Evolutionary conservation across 1,284 basidiomycete genomes (phyloP).

Genomic region (Ustilago lituana): DNA sequence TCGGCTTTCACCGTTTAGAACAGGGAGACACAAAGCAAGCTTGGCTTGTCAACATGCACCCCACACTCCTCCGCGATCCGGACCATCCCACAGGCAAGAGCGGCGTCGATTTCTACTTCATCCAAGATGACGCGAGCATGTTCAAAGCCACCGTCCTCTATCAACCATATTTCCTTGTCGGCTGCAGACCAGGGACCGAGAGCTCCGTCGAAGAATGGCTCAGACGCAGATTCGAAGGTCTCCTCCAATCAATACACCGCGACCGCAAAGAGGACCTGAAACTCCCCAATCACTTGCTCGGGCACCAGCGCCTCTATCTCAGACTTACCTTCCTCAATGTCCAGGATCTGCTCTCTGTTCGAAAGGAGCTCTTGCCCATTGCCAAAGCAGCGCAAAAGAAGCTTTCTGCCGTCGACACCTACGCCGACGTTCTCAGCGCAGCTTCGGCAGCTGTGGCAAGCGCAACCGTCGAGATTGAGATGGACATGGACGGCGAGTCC

Average conservation of each 20-base stretch:
- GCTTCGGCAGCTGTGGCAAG: constrained; percentile 44
- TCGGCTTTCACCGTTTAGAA: constrained; percentile 76
- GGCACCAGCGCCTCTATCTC: constrained; percentile 85
- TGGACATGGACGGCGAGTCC: constrained; percentile 34
- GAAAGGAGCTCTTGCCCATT: constrained; percentile 87
- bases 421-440: constrained; percentile 90
- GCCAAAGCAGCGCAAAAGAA: constrained; percentile 91
- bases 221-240: constrained; percentile 88
- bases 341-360: constrained; percentile 85
- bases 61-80: constrained; percentile 84
- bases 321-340: constrained; percentile 92
- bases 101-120: constrained; percentile 96
- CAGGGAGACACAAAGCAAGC: constrained; percentile 66
- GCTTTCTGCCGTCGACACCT: constrained; percentile 93
- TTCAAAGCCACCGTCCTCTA: constrained; percentile 94
- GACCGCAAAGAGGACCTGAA: constrained; percentile 92
- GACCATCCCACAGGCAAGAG: constrained; percentile 68
- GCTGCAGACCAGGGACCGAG: constrained; percentile 84
- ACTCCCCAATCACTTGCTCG: constrained; percentile 94
- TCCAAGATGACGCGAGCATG: constrained; percentile 93
- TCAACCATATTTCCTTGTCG: constrained; percentile 93
- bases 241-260: constrained; percentile 77
- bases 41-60: constrained; percentile 99
- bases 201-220: constrained; percentile 95
- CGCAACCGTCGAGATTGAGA: constrained; percentile 49